A percentile compares a stretch with the other conserved stretches of the same genome.
These are phyloP conservation scores for Solanum lycopersicoides DNA, from an alignment of 257 asterid species.

Conservation along the genomic window DNA sequence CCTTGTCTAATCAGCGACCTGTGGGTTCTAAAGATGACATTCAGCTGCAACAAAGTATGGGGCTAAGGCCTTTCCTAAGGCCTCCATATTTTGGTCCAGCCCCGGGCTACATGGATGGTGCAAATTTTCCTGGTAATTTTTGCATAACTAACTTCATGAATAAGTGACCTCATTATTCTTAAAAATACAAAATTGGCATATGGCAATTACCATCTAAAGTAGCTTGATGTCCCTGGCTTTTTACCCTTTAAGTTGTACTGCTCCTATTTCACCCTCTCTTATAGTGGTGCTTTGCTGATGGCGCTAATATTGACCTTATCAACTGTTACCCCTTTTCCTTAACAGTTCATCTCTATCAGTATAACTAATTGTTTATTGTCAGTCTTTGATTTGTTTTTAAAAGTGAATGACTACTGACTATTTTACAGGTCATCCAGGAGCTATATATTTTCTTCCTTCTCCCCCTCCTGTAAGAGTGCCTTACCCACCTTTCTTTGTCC, in stretches of 20 bases:
- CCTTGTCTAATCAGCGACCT: constrained; percentile 41
- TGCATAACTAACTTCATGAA: not conserved
- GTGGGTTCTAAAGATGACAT: constrained; percentile 34
- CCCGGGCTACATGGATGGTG: constrained; percentile 48
- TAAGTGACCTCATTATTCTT: not conserved
- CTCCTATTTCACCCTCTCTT: not conserved
- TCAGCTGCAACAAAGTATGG: constrained; percentile 44
- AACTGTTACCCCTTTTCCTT: not conserved
- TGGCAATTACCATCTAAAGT: not conserved
- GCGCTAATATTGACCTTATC: not conserved
- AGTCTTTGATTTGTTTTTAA: not conserved
- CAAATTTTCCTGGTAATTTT: constrained; percentile 45
- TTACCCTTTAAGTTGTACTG: not conserved
- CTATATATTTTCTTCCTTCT: constrained; percentile 45
- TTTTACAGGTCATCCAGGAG: constrained; percentile 66
- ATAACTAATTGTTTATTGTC: not conserved
- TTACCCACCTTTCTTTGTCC: constrained; percentile 48
- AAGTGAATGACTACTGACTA: not conserved
- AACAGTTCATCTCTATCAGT: not conserved
- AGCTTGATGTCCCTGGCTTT: not conserved
- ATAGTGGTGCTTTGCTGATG: not conserved
- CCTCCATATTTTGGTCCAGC: constrained; percentile 40
- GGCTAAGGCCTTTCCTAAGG: constrained; percentile 52
- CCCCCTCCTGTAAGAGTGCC: constrained; percentile 57
- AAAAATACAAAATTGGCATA: not conserved